Conservation (phyloP, 2,329 filamentous ascomycete species). For the Penicillium sp. region DNA sequence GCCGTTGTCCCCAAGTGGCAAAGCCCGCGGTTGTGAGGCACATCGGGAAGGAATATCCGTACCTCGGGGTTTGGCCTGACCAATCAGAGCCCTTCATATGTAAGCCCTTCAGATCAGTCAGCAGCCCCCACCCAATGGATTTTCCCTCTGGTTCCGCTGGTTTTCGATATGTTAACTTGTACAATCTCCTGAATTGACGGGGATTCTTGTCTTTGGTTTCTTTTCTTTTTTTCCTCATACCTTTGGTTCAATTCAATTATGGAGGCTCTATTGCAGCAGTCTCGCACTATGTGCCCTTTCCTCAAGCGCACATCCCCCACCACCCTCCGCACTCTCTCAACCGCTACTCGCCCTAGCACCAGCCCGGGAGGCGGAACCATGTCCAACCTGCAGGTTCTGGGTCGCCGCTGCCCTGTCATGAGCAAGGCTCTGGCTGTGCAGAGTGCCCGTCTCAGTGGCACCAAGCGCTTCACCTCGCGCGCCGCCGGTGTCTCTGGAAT, state of each 20-base stretch:
- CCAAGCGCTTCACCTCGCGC: slow-evolving; percentile 42
- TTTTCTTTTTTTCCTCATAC: not conserved
- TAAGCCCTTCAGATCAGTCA: slow-evolving; percentile 5
- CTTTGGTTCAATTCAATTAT: slow-evolving; percentile 51
- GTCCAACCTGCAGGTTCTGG: slow-evolving; percentile 93
- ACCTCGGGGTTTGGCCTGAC: not conserved
- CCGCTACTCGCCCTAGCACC: slow-evolving; percentile 63
- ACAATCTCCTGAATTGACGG: not conserved
- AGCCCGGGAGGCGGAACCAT: slow-evolving; percentile 82
- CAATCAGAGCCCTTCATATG: not conserved
- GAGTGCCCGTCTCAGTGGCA: slow-evolving; percentile 45
- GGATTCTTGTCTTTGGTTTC: not conserved
- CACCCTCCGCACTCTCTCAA: slow-evolving; percentile 83
- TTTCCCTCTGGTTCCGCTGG: slow-evolving; percentile 1
- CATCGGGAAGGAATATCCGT: slow-evolving; percentile 1
- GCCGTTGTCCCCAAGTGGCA: too few relatives aligned
- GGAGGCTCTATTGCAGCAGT: slow-evolving; percentile 94
- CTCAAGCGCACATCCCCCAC: slow-evolving; percentile 91
- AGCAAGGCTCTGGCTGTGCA: slow-evolving; percentile 94
- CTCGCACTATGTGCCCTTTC: slow-evolving; percentile 95
- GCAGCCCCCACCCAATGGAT: not conserved
- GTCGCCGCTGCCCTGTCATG: slow-evolving; percentile 96
- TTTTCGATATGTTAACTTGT: not conserved
- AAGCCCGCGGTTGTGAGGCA: not conserved
- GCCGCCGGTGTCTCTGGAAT: slow-evolving; percentile 33